Conservation (phyloP, 805 yeast species). For the Saturnispora galanensis region DNA sequence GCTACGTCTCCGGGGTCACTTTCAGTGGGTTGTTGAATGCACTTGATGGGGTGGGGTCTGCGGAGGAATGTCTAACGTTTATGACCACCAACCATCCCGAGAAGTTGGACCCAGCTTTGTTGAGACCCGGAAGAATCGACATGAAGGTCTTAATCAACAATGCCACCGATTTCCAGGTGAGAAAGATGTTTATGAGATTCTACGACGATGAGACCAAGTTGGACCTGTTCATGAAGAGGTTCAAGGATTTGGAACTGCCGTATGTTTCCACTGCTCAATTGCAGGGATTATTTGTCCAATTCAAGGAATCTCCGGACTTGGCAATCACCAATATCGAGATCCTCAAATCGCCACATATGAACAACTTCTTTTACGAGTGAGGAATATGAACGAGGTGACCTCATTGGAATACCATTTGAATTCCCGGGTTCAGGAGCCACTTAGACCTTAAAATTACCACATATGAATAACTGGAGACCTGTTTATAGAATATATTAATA, state of each 20-base stretch:
- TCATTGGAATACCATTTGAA: too few species aligned
- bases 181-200: conserved; percentile 78
- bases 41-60: conserved; percentile 93
- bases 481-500: too few species aligned
- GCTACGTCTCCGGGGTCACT: conserved; percentile 82
- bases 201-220: conserved; percentile 57
- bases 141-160: conserved; percentile 72
- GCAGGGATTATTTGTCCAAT: conserved; percentile 91
- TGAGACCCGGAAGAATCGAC: conserved; percentile 94
- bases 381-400: background rate
- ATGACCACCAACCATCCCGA: conserved; percentile 99
- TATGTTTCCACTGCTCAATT: conserved; percentile 83
- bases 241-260: conserved; percentile 37
- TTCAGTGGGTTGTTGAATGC: conserved; percentile 92
- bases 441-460: too few species aligned
- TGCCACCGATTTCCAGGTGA: conserved; percentile 76
- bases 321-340: conserved; percentile 60
- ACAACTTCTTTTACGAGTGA: conserved; percentile 26
- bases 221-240: conserved; percentile 39
- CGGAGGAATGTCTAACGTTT: conserved; percentile 91
- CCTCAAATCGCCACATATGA: conserved; percentile 29
- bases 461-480: too few species aligned
- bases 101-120: conserved; percentile 79
- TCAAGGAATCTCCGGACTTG: conserved; percentile 69
- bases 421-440: too few species aligned